Base-by-base conservation (phyloP, 2,329 filamentous ascomycete genomes). In the Aspergillus ochraceoroseus region DNA sequence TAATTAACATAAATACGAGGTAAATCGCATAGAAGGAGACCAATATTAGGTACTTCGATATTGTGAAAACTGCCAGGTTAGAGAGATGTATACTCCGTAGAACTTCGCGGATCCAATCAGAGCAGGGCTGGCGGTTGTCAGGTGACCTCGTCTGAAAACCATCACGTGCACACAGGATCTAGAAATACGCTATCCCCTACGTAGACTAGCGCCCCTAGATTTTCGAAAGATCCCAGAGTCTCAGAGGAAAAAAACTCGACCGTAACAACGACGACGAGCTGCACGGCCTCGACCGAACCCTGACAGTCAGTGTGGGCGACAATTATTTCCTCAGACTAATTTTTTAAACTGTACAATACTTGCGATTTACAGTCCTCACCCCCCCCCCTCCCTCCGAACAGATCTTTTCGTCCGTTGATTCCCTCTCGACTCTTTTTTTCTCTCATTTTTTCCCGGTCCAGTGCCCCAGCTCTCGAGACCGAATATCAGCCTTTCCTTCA, bases 151-250 rank as follows among this genome's bases (percentile, higher is more conserved):
- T 53, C 51, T 52, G 12, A 14, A 15, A 3, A 1, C 1, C 9
- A 0, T 14, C 54, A 62, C 57, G 58, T 57, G 56, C 3, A 8
- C 8, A 5, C 8, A 32, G 25, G 53, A 54, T 49, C 43, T 39
- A 30, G 13, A 38, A 9, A 1, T 2, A 27, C 37, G 31, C 63
- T 65, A 64, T 36, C 25, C 44, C 48, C 2, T 0, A 22, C 38
- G 20, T 1, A 43, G 47, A n/a, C 46, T 65, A 65, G 63, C 54
- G 55, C 38, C 5, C 31, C 55, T 54, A 60, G 54, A 62, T 63
- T 65, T 64, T 64, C 61, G 58, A 62, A 61, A 61, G 59, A 61
- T 59, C 58, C 54, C 52, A 57, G 56, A 60, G 56, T 55, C 57
- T 58, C 58, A 54, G 56, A 37, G 33, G 49, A 48, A 62, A 63